Evolutionary conservation across 192 early-diverging fungal species (phyloP), one percentile per base, ranked within the genome.

Genomic region (Entophlyctis luteolus): DNA sequence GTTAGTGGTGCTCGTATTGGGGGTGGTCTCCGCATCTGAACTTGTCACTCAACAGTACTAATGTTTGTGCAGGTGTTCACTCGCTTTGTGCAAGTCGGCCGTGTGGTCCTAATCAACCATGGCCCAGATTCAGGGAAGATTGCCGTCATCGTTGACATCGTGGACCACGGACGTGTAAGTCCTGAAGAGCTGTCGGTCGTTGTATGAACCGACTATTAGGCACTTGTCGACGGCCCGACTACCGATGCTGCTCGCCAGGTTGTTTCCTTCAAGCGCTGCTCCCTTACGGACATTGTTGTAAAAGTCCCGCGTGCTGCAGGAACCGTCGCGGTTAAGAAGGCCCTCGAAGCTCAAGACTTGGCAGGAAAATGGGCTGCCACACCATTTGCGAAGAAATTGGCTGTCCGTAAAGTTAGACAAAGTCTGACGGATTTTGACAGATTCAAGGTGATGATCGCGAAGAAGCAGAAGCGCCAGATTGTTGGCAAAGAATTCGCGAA

Each of bases 81-180:
- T 54, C 54, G 79, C 35, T 86, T 90, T 80, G 95, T 97, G 79
- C 92, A 99, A 83, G 90, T 97, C 81, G 95, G 95, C 77, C 94
- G 95, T 81, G 93, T 99, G 58, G 94, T 99, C 76, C 84, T 95
- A 69, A 74, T 99, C 74, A 96, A 90, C 84, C 86, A 89, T 84
- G 97, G 97, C 71, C 82, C 86, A 70, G 88, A 96, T 79, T 87
- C 90, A 76, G 94, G 94, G 74, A 98, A 99, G 86, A 87, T 98
- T 68, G 95, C 95, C 77, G 91, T 94, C 75, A 91, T 99, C 81
- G 91, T 98, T 60, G 97, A 98, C 79, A 96, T 99, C 78, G 89
- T 99, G 73, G 97, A 99, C 86, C 95, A 99, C 90, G 92, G 90
- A 83, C 88, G 97, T 70, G 91, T 88, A 81, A 38, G 84, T 84